These are phyloP conservation scores for Artomyces pyxidatus DNA, from an alignment of 768 basidiomycete species.

Conservation along the genomic window DNA sequence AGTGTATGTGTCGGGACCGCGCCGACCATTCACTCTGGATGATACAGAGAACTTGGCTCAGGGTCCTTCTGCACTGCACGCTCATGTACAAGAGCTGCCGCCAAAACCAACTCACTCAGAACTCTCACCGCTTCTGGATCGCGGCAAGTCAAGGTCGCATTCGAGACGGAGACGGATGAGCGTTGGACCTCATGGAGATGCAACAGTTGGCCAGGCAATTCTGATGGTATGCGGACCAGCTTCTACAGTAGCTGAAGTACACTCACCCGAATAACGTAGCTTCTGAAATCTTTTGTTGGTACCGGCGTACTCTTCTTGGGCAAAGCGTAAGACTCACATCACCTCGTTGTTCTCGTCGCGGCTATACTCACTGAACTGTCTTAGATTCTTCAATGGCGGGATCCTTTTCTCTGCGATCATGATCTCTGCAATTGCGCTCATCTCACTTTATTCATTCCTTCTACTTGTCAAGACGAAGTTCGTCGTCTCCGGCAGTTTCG, in stretches of 20 bases:
- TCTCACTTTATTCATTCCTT: constrained; percentile 91
- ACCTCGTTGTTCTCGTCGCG: background rate
- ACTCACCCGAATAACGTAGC: constrained; percentile 30
- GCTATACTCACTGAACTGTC: background rate
- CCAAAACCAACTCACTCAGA: constrained; percentile 28
- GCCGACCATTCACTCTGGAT: background rate
- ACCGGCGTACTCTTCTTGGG: constrained; percentile 95
- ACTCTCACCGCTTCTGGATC: constrained; percentile 46
- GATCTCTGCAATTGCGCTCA: constrained; percentile 71
- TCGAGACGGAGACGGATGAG: constrained; percentile 47
- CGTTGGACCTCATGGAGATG: constrained; percentile 68
- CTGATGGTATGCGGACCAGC: constrained; percentile 57
- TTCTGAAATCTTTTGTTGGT: constrained; percentile 91
- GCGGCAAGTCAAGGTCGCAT: constrained; percentile 35
- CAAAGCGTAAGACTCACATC: constrained; percentile 80
- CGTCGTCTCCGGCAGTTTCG: constrained; percentile 86
- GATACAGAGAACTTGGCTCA: constrained; percentile 2
- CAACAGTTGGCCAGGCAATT: constrained; percentile 84
- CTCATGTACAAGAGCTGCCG: constrained; percentile 3
- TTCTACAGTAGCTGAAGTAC: background rate
- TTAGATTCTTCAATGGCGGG: constrained; percentile 87
- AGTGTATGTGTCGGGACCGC: constrained; percentile 1
- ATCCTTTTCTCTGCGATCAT: constrained; percentile 79
- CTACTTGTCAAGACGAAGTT: constrained; percentile 83
- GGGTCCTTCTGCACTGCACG: constrained; percentile 3